Evolutionary conservation across 106 monocot genomes (phyloP).

Genomic region (Vanilla planifolia): DNA sequence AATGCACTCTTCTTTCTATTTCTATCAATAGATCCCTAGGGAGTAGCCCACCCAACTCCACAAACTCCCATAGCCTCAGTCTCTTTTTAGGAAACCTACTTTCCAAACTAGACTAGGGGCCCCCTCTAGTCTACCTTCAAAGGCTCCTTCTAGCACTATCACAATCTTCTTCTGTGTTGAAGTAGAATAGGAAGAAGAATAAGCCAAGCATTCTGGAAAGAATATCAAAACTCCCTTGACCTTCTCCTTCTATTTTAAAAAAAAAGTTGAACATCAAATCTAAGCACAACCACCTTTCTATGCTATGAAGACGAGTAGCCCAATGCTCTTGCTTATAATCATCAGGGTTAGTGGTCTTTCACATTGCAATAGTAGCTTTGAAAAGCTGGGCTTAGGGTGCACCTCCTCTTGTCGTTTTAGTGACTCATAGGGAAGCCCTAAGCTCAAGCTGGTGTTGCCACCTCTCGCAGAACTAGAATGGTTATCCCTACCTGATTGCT

Average conservation of each 20-base stretch:
- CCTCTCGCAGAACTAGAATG: too few species aligned
- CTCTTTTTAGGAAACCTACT: slow-evolving; percentile 7
- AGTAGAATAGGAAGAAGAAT: slow-evolving; percentile 4
- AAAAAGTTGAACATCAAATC: slow-evolving; percentile 5
- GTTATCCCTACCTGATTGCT: too few species aligned
- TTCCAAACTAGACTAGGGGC: slow-evolving; percentile 4
- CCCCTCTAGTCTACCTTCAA: slow-evolving; percentile 7
- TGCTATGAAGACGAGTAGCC: slow-evolving; percentile 4
- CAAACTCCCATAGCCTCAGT: slow-evolving; percentile 7
- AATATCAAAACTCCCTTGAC: slow-evolving; percentile 4
- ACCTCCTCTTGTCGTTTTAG: too few species aligned
- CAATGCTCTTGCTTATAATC: background rate
- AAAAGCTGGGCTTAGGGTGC: too few species aligned
- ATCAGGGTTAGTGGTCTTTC: slow-evolving; percentile 4
- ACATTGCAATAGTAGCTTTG: background rate
- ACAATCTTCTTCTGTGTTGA: slow-evolving; percentile 6
- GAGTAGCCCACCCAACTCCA: slow-evolving; percentile 3
- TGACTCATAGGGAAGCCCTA: too few species aligned
- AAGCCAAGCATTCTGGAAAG: background rate
- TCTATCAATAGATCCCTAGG: background rate
- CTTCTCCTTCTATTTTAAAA: slow-evolving; percentile 8
- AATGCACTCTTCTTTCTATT: slow-evolving; percentile 3
- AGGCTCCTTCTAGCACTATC: slow-evolving; percentile 9
- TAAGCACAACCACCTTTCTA: too few species aligned
- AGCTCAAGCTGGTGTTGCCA: too few species aligned